phyloP scores from a whole-genome alignment of 441 rosid genomes.

The Codiaeum variegatum region DNA sequence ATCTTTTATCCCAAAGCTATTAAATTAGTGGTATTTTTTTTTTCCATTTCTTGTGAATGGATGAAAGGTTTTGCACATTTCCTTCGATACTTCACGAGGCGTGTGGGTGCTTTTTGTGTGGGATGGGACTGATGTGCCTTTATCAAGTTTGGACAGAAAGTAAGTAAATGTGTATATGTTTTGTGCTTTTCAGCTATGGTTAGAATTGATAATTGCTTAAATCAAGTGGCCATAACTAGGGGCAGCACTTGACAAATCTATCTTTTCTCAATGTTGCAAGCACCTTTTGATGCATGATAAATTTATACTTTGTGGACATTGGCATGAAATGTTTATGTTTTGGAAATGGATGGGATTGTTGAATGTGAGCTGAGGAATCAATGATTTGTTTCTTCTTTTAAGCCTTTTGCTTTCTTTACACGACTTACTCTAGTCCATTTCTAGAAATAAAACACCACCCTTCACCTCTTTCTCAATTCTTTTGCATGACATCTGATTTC shows the following conservation, averaged over 20 bases:
- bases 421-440: not conserved
- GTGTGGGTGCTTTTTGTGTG: constrained; percentile 25
- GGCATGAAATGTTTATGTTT: not conserved
- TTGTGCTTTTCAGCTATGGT: not conserved
- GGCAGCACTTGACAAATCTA: not conserved
- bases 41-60: not conserved
- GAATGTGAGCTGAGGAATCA: not conserved
- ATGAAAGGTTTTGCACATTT: constrained; percentile 19
- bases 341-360: not conserved
- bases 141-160: constrained; percentile 17
- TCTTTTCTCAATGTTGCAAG: not conserved
- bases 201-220: not conserved
- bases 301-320: not conserved
- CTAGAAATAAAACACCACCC: not conserved
- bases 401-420: not conserved
- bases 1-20: not conserved
- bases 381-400: not conserved
- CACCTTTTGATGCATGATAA: not conserved
- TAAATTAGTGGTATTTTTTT: not conserved
- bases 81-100: not conserved
- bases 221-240: not conserved
- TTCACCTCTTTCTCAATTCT: not conserved
- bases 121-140: constrained; percentile 29
- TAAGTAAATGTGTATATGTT: not conserved
- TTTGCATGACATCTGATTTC: not conserved